These are phyloP conservation scores for Monsonia emarginata DNA, from an alignment of 441 rosid species.

Conservation along the genomic window DNA sequence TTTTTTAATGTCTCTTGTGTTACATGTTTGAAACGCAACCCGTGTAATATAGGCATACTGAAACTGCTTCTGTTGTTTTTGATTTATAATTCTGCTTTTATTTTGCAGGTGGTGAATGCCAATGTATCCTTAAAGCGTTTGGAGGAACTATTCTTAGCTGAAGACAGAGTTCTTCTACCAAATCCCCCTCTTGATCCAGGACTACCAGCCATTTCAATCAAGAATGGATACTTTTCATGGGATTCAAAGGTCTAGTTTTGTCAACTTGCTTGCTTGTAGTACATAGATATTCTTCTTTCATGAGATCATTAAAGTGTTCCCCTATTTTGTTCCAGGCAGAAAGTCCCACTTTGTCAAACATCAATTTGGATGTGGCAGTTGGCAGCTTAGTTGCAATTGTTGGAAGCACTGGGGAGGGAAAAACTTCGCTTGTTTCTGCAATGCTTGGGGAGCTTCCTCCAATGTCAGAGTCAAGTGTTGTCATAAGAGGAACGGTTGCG, in stretches of 20 bases:
- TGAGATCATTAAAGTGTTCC: neutral
- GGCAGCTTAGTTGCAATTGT: conserved; percentile 92
- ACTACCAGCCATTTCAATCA: conserved; percentile 70
- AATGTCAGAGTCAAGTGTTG: conserved; percentile 42
- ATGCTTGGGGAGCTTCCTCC: conserved; percentile 94
- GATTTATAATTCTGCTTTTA: conserved; percentile 15
- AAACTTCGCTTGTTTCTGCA: conserved; percentile 89
- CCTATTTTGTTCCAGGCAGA: conserved; percentile 44
- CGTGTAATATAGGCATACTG: neutral
- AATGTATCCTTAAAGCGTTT: conserved; percentile 84
- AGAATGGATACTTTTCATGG: conserved; percentile 89
- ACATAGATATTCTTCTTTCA: neutral
- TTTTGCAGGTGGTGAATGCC: conserved; percentile 73
- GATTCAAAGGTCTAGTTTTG: conserved; percentile 64
- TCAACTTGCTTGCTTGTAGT: conserved; percentile 9
- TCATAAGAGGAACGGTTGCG: conserved; percentile 70
- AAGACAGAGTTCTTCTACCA: conserved; percentile 82
- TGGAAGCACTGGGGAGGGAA: conserved; percentile 95
- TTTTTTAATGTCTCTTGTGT: conserved; percentile 9
- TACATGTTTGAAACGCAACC: neutral
- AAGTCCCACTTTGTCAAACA: conserved; percentile 63
- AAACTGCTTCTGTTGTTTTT: conserved; percentile 7
- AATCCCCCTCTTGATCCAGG: conserved; percentile 79
- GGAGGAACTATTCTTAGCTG: conserved; percentile 84
- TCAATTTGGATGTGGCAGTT: conserved; percentile 69